phyloP scores from a whole-genome alignment of 2,329 filamentous ascomycete genomes.

The Shiraia bambusicola region DNA sequence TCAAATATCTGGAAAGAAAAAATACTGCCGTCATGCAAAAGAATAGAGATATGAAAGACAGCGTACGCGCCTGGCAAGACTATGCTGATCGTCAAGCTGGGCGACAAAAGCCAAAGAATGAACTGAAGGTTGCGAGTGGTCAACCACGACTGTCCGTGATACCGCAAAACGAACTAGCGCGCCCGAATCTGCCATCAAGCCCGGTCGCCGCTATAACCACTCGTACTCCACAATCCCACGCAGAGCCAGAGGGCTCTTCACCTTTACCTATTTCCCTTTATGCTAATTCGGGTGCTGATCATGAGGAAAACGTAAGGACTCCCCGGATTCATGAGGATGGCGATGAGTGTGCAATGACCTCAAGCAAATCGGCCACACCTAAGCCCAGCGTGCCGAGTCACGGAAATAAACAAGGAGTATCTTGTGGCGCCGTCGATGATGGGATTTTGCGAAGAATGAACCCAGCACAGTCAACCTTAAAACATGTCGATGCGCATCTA shows the following conservation, averaged over 20 bases:
- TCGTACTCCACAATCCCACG: constrained; percentile 16
- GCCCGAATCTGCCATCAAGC: constrained; percentile 24
- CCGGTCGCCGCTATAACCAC: constrained; percentile 17
- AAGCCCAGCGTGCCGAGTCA: background rate
- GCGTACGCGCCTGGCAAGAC: constrained; percentile 41
- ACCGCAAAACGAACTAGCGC: constrained; percentile 11
- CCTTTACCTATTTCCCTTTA: constrained; percentile 15
- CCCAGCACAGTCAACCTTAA: background rate
- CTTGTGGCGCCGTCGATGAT: background rate
- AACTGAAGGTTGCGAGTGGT: constrained; percentile 11
- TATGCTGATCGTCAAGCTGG: constrained; percentile 36
- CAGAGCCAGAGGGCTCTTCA: constrained; percentile 18
- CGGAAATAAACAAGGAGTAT: background rate
- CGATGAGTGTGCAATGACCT: background rate
- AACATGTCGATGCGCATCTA: constrained; percentile 1
- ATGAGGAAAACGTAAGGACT: background rate
- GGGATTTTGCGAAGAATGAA: background rate
- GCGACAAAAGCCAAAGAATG: constrained; percentile 22
- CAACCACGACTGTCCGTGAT: constrained; percentile 4
- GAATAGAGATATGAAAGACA: constrained; percentile 45
- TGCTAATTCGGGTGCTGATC: constrained; percentile 1
- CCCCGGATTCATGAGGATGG: background rate
- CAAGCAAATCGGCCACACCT: constrained; percentile 8
- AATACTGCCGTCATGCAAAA: constrained; percentile 38
- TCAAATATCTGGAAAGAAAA: constrained; percentile 39